Evolutionary conservation across 768 basidiomycete species (phyloP), one percentile per base, ranked within the genome.

Genomic region (Hypholoma sublateritium): DNA sequence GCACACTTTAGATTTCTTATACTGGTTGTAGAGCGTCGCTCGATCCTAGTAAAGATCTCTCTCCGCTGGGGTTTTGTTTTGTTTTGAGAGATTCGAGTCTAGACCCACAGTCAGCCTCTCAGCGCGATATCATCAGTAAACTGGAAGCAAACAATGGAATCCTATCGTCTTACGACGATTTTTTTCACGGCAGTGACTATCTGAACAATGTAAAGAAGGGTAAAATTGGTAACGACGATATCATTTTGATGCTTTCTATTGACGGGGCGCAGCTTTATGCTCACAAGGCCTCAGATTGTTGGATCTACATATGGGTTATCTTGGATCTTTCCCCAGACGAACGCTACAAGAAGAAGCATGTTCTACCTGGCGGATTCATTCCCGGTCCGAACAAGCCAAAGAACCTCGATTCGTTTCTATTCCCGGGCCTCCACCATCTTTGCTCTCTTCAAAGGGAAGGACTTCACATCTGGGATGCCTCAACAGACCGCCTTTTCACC

Each of bases 191-290:
- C 24, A 48, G 22, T 24, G 68, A 70, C 14, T 74, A 70, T 42
- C 58, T 76, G 1, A 49, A 67, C 7, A 61, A 65, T 43, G 63
- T 65, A 13, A 4, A 34, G 12, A 22, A 48, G 22, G 62, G 51
- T 9, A 50, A 56, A 16, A 72, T 79, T 42, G 52, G 46, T 6
- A 41, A 58, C 8, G 60, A 73, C 11, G 71, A 78, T 50, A 70
- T 69, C 1, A 45, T 77, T 2, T 57, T 79, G 1, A 55, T 69
- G 42, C 55, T 74, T n/a, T 74, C 74, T 0, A 59, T 73, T 2
- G 74, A 78, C 57, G 70, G 78, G 13, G 72, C 73, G 0, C 77
- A 79, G 57, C 69, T 79, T 0, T 78, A 74, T 57, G 59, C 51
- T 5, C 65, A 66, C 57, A 77, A 77, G 58, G 55, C 58, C 28